A percentile compares a stretch with the other conserved stretches of the same genome.
Evolutionary conservation across 805 yeast species (phyloP).

Genomic region (Nakazawaea laoshanensis): DNA sequence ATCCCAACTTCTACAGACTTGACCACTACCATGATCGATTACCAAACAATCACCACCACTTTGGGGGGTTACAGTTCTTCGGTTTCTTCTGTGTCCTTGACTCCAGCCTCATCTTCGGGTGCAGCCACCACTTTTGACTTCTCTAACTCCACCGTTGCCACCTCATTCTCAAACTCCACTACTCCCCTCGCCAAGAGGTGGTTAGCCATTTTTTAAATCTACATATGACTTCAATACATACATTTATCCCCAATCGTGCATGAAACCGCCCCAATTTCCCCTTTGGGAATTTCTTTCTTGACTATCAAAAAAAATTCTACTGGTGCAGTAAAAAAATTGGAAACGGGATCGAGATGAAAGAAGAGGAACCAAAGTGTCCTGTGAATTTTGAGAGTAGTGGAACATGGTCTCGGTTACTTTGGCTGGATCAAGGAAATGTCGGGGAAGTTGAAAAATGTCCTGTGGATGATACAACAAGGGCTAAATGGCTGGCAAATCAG

Average conservation of each 20-base stretch:
- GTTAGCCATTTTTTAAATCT: not conserved
- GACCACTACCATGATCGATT: slow-evolving; percentile 17
- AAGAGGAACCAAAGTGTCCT: slow-evolving; percentile 37
- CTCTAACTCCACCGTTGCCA: slow-evolving; percentile 6
- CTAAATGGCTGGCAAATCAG: slow-evolving; percentile 33
- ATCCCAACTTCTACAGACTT: slow-evolving; percentile 21
- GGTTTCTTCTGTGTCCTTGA: slow-evolving; percentile 3
- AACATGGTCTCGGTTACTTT: no score
- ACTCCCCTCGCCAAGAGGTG: not conserved
- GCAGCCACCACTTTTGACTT: slow-evolving; percentile 5
- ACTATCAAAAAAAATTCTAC: not conserved
- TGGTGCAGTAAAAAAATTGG: not conserved
- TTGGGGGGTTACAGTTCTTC: not conserved
- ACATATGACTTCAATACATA: no score
- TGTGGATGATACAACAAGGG: slow-evolving; percentile 53
- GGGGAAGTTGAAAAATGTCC: slow-evolving; percentile 41
- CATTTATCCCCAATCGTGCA: no score
- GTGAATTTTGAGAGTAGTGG: slow-evolving; percentile 57
- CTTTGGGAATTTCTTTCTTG: no score
- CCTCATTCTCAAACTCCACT: not conserved
- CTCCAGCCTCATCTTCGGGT: slow-evolving; percentile 4
- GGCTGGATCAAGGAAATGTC: not conserved
- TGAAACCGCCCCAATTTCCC: no score
- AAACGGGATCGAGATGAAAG: not conserved
- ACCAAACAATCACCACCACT: slow-evolving; percentile 12